phyloP scores from a whole-genome alignment of 305 asterid species.

The Fraxinus ornus region DNA sequence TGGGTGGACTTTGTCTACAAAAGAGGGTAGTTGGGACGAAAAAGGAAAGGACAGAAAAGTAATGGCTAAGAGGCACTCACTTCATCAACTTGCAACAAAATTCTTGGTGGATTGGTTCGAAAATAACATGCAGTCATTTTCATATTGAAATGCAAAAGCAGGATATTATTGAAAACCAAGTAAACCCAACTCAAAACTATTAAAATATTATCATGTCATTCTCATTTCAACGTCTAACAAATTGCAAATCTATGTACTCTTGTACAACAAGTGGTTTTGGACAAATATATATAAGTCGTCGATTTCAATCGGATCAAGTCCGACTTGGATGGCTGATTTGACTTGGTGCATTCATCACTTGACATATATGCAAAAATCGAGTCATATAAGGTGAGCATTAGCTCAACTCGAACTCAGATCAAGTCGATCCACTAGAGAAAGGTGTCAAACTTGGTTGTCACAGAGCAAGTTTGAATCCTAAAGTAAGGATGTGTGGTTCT shows the following conservation, averaged over 20 bases:
- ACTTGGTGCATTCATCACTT: background rate
- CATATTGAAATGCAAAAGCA: conserved; percentile 32
- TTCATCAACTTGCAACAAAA: conserved; percentile 57
- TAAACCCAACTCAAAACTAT: conserved; percentile 21
- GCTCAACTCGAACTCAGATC: background rate
- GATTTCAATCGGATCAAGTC: background rate
- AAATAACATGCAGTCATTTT: conserved; percentile 36
- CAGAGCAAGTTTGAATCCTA: background rate
- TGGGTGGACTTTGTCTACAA: background rate
- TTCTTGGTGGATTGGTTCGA: conserved; percentile 44
- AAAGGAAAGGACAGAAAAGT: conserved; percentile 27
- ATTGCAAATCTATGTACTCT: background rate
- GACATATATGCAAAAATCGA: background rate
- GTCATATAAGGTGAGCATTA: background rate
- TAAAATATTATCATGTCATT: conserved; percentile 31
- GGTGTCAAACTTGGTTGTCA: background rate
- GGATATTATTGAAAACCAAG: conserved; percentile 38
- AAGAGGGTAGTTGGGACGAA: conserved; percentile 8
- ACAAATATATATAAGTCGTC: background rate
- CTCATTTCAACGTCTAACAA: conserved; percentile 11
- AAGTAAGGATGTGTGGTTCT: background rate
- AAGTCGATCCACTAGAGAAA: background rate
- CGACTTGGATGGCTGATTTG: background rate
- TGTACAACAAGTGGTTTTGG: background rate
- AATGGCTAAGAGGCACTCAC: conserved; percentile 47